Percentiles rank a stretch among this genome's conserved stretches.
Conservation (phyloP, 1,284 basidiomycete genomes). For the Fomitopsis palustris region DNA sequence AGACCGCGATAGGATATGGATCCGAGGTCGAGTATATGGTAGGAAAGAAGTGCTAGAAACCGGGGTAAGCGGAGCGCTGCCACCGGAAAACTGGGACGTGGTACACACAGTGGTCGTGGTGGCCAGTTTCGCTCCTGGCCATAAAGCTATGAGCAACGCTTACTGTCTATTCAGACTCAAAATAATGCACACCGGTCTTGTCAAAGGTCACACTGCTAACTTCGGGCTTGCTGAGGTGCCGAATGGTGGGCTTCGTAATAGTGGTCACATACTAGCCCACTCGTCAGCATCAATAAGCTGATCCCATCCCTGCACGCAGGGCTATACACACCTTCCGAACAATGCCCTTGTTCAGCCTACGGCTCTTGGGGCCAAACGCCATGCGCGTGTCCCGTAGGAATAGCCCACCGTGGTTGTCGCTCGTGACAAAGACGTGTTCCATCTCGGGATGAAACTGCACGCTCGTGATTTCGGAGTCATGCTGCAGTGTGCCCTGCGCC, state of each 20-base stretch:
- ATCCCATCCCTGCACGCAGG: not conserved
- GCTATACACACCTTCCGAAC: slow-evolving; percentile 41
- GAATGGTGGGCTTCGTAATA: slow-evolving; percentile 40
- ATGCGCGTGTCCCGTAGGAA: slow-evolving; percentile 74
- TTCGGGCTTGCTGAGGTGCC: slow-evolving; percentile 53
- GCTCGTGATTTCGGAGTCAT: slow-evolving; percentile 52
- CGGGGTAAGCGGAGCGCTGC: not conserved
- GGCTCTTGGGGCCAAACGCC: slow-evolving; percentile 55
- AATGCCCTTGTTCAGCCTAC: slow-evolving; percentile 46
- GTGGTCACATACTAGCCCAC: slow-evolving; percentile 69
- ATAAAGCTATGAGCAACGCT: not conserved
- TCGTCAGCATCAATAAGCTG: not conserved
- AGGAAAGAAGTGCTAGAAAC: slow-evolving; percentile 55
- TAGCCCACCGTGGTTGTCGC: slow-evolving; percentile 53
- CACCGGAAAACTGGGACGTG: not conserved
- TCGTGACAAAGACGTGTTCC: slow-evolving; percentile 64
- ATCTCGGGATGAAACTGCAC: slow-evolving; percentile 61
- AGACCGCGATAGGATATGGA: slow-evolving; percentile 63
- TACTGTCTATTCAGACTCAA: slow-evolving; percentile 4
- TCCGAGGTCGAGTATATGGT: slow-evolving; percentile 67
- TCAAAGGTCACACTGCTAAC: slow-evolving; percentile 65
- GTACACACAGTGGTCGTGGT: slow-evolving; percentile 59
- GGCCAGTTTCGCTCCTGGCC: slow-evolving; percentile 53
- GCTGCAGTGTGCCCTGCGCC: slow-evolving; percentile 49
- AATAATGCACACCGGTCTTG: slow-evolving; percentile 44